A percentile compares a stretch with the other conserved stretches of the same genome.
These are phyloP conservation scores for Crithidia bombi DNA, from an alignment of 208 protist genomes.

Conservation along the genomic window DNA sequence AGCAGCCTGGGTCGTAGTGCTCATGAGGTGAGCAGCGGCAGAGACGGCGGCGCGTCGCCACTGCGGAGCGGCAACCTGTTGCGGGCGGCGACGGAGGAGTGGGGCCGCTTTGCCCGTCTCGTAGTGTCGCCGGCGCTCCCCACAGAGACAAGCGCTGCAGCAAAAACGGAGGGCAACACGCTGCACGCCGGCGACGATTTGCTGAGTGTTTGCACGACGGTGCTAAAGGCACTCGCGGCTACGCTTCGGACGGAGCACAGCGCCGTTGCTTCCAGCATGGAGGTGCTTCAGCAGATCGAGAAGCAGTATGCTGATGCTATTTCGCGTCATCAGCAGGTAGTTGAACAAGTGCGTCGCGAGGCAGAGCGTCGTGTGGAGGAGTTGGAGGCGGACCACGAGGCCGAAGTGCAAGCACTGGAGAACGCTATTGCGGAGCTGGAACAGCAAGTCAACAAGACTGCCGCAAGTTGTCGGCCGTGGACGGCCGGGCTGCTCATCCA, in stretches of 20 bases:
- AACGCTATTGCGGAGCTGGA: slow-evolving; percentile 40
- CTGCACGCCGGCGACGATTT: not conserved
- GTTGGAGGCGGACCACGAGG: slow-evolving; percentile 43
- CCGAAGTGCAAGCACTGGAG: slow-evolving; percentile 35
- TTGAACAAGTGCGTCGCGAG: slow-evolving; percentile 18
- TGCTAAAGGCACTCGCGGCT: not conserved
- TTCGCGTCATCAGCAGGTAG: not conserved
- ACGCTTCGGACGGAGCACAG: slow-evolving; percentile 25
- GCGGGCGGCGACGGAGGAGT: slow-evolving; percentile 2
- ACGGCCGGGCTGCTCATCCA: slow-evolving; percentile 17
- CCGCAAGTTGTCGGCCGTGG: slow-evolving; percentile 20
- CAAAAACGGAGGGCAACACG: not conserved
- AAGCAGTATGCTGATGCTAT: not conserved
- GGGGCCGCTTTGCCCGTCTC: slow-evolving; percentile 5
- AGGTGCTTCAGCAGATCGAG: slow-evolving; percentile 11
- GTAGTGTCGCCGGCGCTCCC: not conserved
- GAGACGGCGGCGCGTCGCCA: not conserved
- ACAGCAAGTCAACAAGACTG: slow-evolving; percentile 27
- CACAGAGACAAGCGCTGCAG: too few species aligned
- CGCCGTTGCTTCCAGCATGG: slow-evolving; percentile 13
- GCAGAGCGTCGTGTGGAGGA: slow-evolving; percentile 35
- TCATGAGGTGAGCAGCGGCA: not conserved
- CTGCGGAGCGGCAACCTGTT: not conserved
- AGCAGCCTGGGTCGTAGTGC: not conserved
- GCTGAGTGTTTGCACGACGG: not conserved